Evolutionary conservation across 176 grass and related monocot species (phyloP).

Genomic region (Carex kokanica): DNA sequence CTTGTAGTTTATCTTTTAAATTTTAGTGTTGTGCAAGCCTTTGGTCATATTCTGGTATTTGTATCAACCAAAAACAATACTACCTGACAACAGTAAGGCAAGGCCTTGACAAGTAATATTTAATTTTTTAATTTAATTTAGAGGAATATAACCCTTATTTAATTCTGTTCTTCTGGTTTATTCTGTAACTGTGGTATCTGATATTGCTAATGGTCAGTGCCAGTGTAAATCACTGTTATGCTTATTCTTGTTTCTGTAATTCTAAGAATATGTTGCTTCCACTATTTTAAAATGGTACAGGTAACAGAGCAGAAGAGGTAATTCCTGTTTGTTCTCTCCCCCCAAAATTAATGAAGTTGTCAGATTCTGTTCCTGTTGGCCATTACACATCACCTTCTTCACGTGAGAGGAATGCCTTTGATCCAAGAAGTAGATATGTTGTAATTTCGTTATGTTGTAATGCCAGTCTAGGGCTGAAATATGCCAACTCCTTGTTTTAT

Average conservation of each 20-base stretch:
- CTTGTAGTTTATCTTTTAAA: not conserved
- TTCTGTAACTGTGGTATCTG: not conserved
- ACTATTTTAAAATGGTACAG: not conserved
- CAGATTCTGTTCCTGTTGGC: not conserved
- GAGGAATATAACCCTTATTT: not conserved
- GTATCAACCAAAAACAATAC: not conserved
- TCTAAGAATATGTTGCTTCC: not conserved
- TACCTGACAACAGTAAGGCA: not conserved
- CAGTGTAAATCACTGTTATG: not conserved
- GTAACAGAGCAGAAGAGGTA: constrained; percentile 11
- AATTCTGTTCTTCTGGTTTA: not conserved
- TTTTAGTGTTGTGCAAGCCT: not conserved
- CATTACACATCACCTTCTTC: constrained; percentile 6
- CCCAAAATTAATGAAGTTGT: constrained; percentile 2
- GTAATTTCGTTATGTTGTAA: not conserved
- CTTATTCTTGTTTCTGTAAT: constrained; percentile 7
- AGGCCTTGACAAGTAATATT: not conserved
- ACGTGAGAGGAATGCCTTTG: constrained; percentile 1
- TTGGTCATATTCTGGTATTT: not conserved
- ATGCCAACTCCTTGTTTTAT: constrained; percentile 2
- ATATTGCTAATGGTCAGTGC: constrained; percentile 4
- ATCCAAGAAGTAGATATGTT: constrained; percentile 3
- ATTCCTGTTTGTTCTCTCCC: not conserved
- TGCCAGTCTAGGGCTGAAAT: not conserved
- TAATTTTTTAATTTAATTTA: not conserved